Conservation (phyloP, 1,284 basidiomycete species). For the Tylopilus orsonianus region DNA sequence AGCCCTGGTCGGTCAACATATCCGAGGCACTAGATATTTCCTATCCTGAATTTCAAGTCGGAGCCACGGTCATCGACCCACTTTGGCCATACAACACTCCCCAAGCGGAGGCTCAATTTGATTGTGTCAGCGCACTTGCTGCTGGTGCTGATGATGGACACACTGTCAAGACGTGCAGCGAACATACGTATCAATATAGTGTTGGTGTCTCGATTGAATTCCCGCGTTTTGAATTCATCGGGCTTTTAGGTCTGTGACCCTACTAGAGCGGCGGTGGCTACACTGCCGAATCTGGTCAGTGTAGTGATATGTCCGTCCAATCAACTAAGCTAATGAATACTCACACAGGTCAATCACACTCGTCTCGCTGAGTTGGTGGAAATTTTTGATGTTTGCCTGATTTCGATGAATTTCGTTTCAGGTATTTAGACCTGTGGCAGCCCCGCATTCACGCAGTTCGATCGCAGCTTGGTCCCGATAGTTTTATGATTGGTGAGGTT, state of each 20-base stretch:
- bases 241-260: slow-evolving; percentile 46
- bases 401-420: slow-evolving; percentile 17
- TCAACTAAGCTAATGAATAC: neutral
- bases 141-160: slow-evolving; percentile 42
- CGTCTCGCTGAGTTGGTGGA: slow-evolving; percentile 42
- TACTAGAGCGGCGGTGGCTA: slow-evolving; percentile 42
- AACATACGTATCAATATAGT: slow-evolving; percentile 53
- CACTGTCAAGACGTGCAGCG: slow-evolving; percentile 45
- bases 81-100: slow-evolving; percentile 47
- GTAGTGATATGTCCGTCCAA: neutral
- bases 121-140: slow-evolving; percentile 46
- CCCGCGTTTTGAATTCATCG: slow-evolving; percentile 2
- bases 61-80: slow-evolving; percentile 49
- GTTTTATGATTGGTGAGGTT: slow-evolving; percentile 44
- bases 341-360: slow-evolving; percentile 47
- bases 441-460: slow-evolving; percentile 48
- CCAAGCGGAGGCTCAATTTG: slow-evolving; percentile 42
- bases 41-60: slow-evolving; percentile 44
- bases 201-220: slow-evolving; percentile 29
- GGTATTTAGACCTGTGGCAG: slow-evolving; percentile 54
- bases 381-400: neutral
- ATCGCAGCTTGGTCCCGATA: slow-evolving; percentile 43
- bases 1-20: slow-evolving; percentile 50
- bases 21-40: slow-evolving; percentile 37
- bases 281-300: slow-evolving; percentile 46